Evolutionary conservation across 2,329 filamentous ascomycete genomes (phyloP).

Genomic region (Cucurbitaria berberidis): DNA sequence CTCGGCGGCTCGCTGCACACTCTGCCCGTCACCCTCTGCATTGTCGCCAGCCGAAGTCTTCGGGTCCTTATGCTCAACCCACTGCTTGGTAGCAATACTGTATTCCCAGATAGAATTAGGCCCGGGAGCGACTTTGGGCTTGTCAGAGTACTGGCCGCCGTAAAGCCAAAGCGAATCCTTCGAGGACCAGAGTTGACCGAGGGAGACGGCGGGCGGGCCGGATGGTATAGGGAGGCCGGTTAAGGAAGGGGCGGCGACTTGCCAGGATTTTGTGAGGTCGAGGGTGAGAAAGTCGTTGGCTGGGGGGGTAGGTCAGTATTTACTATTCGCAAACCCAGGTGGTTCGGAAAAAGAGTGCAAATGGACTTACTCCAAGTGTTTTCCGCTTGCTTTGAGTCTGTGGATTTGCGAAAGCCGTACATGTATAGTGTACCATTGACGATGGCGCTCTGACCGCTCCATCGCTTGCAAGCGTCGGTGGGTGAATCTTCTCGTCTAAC

Average conservation of each 20-base stretch:
- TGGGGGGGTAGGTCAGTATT: slow-evolving; percentile 15
- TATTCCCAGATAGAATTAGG: slow-evolving; percentile 74
- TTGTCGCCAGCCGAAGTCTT: slow-evolving; percentile 68
- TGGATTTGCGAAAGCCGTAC: slow-evolving; percentile 73
- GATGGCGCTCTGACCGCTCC: slow-evolving; percentile 59
- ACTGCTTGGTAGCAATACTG: slow-evolving; percentile 63
- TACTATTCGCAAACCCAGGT: neutral
- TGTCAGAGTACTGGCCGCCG: slow-evolving; percentile 74
- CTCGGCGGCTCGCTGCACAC: slow-evolving; percentile 73
- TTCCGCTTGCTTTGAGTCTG: slow-evolving; percentile 61
- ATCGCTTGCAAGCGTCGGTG: slow-evolving; percentile 46
- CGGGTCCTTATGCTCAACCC: slow-evolving; percentile 68
- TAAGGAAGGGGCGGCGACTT: slow-evolving; percentile 67
- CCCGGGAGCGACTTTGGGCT: slow-evolving; percentile 61
- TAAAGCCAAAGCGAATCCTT: slow-evolving; percentile 74
- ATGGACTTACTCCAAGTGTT: slow-evolving; percentile 71
- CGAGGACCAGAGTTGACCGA: slow-evolving; percentile 79
- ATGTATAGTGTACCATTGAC: slow-evolving; percentile 79
- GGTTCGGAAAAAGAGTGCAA: neutral
- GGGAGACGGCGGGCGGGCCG: slow-evolving; percentile 72
- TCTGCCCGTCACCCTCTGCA: slow-evolving; percentile 61
- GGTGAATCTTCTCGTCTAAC: slow-evolving; percentile 39
- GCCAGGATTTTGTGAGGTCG: slow-evolving; percentile 77
- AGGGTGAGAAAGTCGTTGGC: slow-evolving; percentile 72
- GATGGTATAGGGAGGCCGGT: slow-evolving; percentile 68